Percentiles rank a stretch among this genome's conserved stretches.
These are phyloP conservation scores for Botrytis pseudocinerea DNA, from an alignment of 2,329 filamentous ascomycete species.

Conservation along the genomic window DNA sequence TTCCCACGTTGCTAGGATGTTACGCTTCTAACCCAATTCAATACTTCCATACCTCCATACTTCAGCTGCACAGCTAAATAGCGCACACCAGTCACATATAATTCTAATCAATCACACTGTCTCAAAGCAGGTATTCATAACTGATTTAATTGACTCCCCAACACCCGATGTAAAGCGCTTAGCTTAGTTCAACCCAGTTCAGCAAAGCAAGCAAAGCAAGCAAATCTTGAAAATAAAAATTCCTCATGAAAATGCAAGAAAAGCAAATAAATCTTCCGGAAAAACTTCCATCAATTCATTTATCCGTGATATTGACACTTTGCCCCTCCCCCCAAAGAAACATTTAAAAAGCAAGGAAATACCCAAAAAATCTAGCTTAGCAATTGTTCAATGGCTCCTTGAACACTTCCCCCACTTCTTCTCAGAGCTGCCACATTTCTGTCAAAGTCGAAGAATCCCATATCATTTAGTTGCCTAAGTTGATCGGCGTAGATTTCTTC, in stretches of 20 bases:
- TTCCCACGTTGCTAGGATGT: not conserved
- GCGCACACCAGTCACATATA: not conserved
- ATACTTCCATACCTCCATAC: not conserved
- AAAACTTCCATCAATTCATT: not conserved
- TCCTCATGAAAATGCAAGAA: not conserved
- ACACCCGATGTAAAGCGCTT: slow-evolving; percentile 14
- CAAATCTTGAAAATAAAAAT: not conserved
- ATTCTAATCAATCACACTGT: not conserved
- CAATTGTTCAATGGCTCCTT: slow-evolving; percentile 82
- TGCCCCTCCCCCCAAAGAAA: not conserved
- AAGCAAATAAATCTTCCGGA: not conserved
- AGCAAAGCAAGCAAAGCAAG: not conserved
- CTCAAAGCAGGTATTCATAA: not conserved
- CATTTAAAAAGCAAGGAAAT: not conserved
- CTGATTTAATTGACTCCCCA: slow-evolving; percentile 9
- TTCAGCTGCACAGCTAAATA: not conserved
- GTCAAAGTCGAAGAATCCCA: slow-evolving; percentile 98
- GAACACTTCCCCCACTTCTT: slow-evolving; percentile 88
- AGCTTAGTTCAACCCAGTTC: not conserved
- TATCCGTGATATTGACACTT: slow-evolving; percentile 10
- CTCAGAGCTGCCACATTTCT: slow-evolving; percentile 85
- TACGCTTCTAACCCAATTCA: not conserved
- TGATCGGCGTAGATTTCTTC: slow-evolving; percentile 93
- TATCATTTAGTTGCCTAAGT: slow-evolving; percentile 90
- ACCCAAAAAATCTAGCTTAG: slow-evolving; percentile 41